phyloP scores from a whole-genome alignment of 495 filamentous ascomycete genomes.

The Aspergillus sparsus region DNA sequence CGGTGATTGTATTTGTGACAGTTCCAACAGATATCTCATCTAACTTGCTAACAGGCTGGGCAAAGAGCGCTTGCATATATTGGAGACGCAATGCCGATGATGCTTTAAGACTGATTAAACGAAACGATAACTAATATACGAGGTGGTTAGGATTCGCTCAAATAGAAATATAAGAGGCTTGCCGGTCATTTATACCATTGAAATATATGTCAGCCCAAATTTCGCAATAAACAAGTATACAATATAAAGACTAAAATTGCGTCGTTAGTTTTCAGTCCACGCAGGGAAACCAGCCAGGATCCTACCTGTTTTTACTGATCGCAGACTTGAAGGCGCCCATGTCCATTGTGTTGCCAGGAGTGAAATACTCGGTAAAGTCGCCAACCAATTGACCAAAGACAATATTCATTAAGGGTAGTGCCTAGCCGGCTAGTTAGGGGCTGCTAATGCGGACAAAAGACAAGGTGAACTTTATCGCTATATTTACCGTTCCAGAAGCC shows the following conservation, averaged over 20 bases:
- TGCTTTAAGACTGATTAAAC: conserved; percentile 45
- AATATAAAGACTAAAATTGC: conserved; percentile 27
- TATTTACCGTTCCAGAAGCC: conserved; percentile 57
- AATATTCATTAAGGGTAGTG: conserved; percentile 50
- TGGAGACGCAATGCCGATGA: conserved; percentile 33
- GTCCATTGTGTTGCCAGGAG: conserved; percentile 22
- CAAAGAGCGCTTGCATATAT: conserved; percentile 37
- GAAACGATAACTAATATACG: conserved; percentile 50
- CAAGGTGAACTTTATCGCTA: no score
- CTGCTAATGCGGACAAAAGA: no score
- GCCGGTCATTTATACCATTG: conserved; percentile 23
- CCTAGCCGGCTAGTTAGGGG: conserved; percentile 13
- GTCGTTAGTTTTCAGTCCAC: background rate
- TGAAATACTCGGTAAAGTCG: conserved; percentile 38
- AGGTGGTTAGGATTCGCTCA: background rate
- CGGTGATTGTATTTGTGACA: conserved; percentile 60
- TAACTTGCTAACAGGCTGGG: conserved; percentile 34
- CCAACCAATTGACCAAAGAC: conserved; percentile 48
- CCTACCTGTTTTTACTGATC: conserved; percentile 32
- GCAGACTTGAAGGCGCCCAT: conserved; percentile 32
- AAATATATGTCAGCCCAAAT: conserved; percentile 36
- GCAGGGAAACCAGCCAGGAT: background rate
- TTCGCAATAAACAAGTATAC: conserved; percentile 45
- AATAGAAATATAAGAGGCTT: background rate
- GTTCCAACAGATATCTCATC: conserved; percentile 37